A percentile compares a stretch with the other conserved stretches of the same genome.
These are phyloP conservation scores for Sporothrix mexicana DNA, from an alignment of 2,329 filamentous ascomycete species.

Conservation along the genomic window DNA sequence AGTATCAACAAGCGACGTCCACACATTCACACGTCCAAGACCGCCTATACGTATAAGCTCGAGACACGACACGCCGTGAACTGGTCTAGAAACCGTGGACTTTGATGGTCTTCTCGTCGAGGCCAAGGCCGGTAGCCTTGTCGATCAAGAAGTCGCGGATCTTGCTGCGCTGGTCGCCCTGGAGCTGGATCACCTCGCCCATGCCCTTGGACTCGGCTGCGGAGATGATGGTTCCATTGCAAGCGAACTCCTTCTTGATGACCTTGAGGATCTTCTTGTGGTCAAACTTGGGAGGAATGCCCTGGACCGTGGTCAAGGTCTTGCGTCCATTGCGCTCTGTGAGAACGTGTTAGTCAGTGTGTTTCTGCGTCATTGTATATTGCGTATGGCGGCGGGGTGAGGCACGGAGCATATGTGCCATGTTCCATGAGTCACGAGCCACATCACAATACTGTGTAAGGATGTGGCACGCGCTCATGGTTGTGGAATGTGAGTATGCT, in stretches of 20 bases:
- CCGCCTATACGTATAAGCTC: constrained; percentile 29
- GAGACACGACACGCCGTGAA: constrained; percentile 32
- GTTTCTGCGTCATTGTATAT: neutral
- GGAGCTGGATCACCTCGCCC: constrained; percentile 73
- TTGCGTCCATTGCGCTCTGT: constrained; percentile 99
- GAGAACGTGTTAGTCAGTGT: neutral
- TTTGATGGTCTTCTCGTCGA: constrained; percentile 97
- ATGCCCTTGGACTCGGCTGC: constrained; percentile 40
- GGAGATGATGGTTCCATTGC: constrained; percentile 40
- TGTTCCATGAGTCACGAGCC: neutral
- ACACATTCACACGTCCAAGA: constrained; percentile 18
- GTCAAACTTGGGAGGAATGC: constrained; percentile 98
- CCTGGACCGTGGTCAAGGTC: constrained; percentile 99
- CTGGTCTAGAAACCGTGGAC: constrained; percentile 70
- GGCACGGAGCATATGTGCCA: neutral
- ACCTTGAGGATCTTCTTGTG: constrained; percentile 99
- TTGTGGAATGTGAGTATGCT: neutral
- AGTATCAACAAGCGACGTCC: neutral
- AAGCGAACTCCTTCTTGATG: constrained; percentile 78
- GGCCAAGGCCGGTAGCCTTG: constrained; percentile 91
- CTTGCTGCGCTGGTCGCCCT: constrained; percentile 89
- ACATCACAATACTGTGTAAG: neutral
- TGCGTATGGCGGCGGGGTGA: too few species aligned
- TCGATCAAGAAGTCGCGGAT: constrained; percentile 83
- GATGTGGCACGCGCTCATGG: neutral